Percentiles rank a stretch among this genome's conserved stretches.
Evolutionary conservation across 1,284 basidiomycete genomes (phyloP).

Genomic region (Irpex lacteus): DNA sequence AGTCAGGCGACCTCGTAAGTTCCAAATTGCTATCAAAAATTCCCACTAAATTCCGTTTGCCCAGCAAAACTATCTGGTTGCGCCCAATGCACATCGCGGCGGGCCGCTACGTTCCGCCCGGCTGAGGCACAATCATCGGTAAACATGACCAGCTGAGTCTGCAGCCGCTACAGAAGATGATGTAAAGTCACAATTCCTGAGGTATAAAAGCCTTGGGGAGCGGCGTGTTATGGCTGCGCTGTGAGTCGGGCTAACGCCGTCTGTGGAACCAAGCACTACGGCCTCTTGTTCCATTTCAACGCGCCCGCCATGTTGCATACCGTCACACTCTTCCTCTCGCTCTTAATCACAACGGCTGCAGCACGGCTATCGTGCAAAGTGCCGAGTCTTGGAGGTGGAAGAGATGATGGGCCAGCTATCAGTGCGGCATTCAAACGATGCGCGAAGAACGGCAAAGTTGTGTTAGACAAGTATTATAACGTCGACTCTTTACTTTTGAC

Average conservation of each 20-base stretch:
- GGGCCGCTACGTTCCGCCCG: background rate
- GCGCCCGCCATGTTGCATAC: background rate
- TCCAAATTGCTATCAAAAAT: background rate
- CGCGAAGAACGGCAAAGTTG: conserved; percentile 27
- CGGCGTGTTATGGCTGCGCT: background rate
- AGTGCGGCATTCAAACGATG: conserved; percentile 32
- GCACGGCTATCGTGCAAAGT: conserved; percentile 27
- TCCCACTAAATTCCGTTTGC: background rate
- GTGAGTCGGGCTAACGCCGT: too few relatives aligned
- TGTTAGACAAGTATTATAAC: conserved; percentile 35
- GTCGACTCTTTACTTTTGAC: conserved; percentile 41
- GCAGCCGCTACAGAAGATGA: background rate
- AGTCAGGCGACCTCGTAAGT: background rate
- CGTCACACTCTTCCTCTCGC: conserved; percentile 5
- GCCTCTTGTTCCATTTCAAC: background rate
- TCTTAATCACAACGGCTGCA: conserved; percentile 2
- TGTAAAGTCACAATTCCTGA: background rate
- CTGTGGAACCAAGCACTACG: background rate
- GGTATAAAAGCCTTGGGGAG: background rate
- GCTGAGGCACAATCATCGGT: background rate
- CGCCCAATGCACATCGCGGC: background rate
- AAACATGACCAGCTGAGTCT: conserved; percentile 2
- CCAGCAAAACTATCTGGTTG: background rate
- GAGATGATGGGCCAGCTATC: conserved; percentile 36
- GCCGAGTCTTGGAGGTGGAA: conserved; percentile 31